Evolutionary conservation across 805 yeast genomes (phyloP).

Genomic region (Candida xiaguanensis): DNA sequence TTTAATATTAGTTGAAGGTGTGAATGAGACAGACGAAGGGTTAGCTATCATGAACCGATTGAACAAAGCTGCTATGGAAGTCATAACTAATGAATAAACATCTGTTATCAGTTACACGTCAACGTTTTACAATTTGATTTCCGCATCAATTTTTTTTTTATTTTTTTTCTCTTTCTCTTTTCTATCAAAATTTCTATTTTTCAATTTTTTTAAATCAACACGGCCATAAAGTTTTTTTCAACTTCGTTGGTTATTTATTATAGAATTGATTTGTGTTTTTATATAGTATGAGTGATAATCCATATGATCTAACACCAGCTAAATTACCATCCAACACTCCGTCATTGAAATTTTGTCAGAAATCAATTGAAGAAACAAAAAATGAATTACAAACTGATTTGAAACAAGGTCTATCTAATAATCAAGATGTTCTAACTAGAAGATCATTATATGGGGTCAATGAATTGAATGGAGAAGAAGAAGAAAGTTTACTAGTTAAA

Average conservation of each 20-base stretch:
- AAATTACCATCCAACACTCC: constrained; percentile 39
- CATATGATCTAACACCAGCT: constrained; percentile 24
- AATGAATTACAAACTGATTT: constrained; percentile 59
- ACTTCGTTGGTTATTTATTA: too few relatives aligned
- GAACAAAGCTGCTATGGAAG: constrained; percentile 70
- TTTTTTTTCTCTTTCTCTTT: constrained; percentile 2
- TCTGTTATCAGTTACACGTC: constrained; percentile 1
- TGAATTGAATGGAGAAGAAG: constrained; percentile 73
- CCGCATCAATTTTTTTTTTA: constrained; percentile 4
- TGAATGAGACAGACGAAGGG: constrained; percentile 74
- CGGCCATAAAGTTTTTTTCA: too few relatives aligned
- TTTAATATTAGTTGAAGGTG: constrained; percentile 79
- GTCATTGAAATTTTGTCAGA: constrained; percentile 60
- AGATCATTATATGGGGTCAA: constrained; percentile 76
- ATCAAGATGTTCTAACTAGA: constrained; percentile 69
- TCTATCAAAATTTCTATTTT: not conserved
- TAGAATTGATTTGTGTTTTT: too few relatives aligned
- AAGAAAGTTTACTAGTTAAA: constrained; percentile 66
- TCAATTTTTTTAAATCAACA: too few relatives aligned
- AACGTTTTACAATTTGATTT: not conserved
- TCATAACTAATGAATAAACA: not conserved
- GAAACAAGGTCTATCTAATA: constrained; percentile 57
- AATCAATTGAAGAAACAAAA: constrained; percentile 64
- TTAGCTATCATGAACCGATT: constrained; percentile 93
- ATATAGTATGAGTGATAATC: constrained; percentile 37